These are phyloP conservation scores for Cadophora malorum DNA, from an alignment of 2,329 filamentous ascomycete species.

Conservation along the genomic window DNA sequence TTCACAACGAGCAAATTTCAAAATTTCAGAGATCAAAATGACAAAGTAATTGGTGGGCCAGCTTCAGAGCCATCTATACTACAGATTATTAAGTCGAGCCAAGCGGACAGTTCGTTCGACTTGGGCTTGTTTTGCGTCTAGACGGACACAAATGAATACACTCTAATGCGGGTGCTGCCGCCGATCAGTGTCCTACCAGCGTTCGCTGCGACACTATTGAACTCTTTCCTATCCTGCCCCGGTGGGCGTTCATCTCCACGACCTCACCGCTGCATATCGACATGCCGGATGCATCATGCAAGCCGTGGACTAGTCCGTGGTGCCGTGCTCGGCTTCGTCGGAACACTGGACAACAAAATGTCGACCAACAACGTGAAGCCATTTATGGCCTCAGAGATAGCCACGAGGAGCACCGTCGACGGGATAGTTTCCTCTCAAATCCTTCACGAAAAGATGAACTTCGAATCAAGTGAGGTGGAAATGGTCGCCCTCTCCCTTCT, in stretches of 20 bases:
- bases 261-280: not conserved
- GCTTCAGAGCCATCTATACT: not conserved
- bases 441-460: not conserved
- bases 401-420: not conserved
- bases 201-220: constrained; percentile 9
- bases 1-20: too few relatives aligned
- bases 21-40: not conserved
- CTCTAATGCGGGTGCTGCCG: constrained; percentile 4
- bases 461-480: constrained; percentile 58
- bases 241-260: not conserved
- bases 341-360: not conserved
- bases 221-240: not conserved
- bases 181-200: constrained; percentile 4
- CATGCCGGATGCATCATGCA: not conserved
- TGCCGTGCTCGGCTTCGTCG: not conserved
- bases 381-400: not conserved
- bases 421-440: not conserved
- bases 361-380: not conserved
- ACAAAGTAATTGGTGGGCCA: not conserved
- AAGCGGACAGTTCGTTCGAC: constrained; percentile 3
- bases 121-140: not conserved
- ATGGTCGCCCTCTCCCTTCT: constrained; percentile 68
- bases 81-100: not conserved
- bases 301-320: not conserved
- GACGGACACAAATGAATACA: not conserved